Base-by-base conservation (phyloP, 1,139 yeast genomes). In the Yamadazyma pseudoaaseri region DNA sequence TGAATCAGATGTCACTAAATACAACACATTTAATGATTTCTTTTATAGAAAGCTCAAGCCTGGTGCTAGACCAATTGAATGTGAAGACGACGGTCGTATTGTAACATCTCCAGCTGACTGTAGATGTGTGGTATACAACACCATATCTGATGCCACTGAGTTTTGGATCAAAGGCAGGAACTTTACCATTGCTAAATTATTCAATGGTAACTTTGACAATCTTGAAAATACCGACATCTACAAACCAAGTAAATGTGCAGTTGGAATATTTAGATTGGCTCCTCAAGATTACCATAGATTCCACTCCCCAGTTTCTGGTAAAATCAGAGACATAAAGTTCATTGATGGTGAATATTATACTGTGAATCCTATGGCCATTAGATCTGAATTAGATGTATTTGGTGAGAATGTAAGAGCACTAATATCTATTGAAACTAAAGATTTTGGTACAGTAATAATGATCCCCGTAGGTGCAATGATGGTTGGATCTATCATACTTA, bases 241-340 rank as follows among this genome's bases (percentile, higher is more conserved):
- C 37, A 54, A 54, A 31, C 51, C 66, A 2, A 59, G 54, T 3
- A 46, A 75, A 23, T 81, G 90, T 29, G 65, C 86, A 0, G 58
- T 90, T 34, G 92, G 86, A 0, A 76, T 90, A 4, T 90, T 90
- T 58, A 65, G 98, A 39, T 63, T 92, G 30, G 97, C 98, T 0
- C 98, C 98, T 1, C 98, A 92, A 56, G 98, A 92, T 55, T 92
- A 92, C 52, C 98, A 92, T 56, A 65, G 98, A 27, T 90, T 92
- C 60, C 98, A 92, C 55, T 73, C 80, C 10, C 96, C 97, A 0
- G 90, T 90, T 1, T 74, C 74, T 39, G 97, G 97, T 2, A 55
- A 54, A 0, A 60, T 92, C 27, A 85, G 84, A 1, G 66, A 74
- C 38, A 81, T 94, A 18, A 70, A 70, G 37, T 70, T 67, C 42